Base-by-base conservation (phyloP, 139 green algal species). In the Chlorella sp. region DNA sequence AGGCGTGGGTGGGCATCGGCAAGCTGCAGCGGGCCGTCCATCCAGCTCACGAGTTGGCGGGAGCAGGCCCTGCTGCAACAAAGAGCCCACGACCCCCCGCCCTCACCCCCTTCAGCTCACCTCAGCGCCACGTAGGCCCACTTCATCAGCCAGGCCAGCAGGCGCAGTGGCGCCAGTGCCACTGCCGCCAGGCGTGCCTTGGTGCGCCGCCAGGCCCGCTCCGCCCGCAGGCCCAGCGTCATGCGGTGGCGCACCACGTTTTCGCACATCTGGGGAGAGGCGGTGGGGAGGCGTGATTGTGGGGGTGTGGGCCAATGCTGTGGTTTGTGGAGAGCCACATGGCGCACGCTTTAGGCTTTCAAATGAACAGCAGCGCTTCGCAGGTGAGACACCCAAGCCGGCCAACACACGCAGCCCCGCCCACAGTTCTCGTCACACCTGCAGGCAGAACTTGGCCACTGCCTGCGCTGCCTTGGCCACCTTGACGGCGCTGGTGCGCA, bases 401-500 rank as follows among this genome's bases (percentile, higher is more conserved):
- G 0, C 30, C 3, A 9, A 28, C 46, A 68, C 19, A 14, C 14
- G 51, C 76, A 30, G 3, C 16, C 40, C 26, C n/a, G n/a, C n/a
- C n/a, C n/a, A n/a, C n/a, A n/a, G n/a, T n/a, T n/a, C 34, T 34
- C 40, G 34, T n/a, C 58, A 38, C 26, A 89, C 76, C 77, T 90
- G 70, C 2, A 78, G 34, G 38, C 82, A 70, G 28, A 91, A 85
- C 60, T 81, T 84, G 60, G 40, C 48, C 44, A 89, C 70, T 22
- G 88, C 73, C 81, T 91, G 88, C 34, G 82, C 40, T 0, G 73
- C 87, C 43, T 65, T 79, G 19, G 83, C n/a, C 20, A 68, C 73
- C 69, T 89, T 91, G 56, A 91, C 19, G 17, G 76, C 79, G 1
- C 77, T 86, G 7, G 81, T 65, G 6, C 77, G 81, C 38, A 91